A percentile compares a stretch with the other conserved stretches of the same genome.
Evolutionary conservation across 192 early-diverging fungal species (phyloP).

Genomic region (Mortierella antarctica): DNA sequence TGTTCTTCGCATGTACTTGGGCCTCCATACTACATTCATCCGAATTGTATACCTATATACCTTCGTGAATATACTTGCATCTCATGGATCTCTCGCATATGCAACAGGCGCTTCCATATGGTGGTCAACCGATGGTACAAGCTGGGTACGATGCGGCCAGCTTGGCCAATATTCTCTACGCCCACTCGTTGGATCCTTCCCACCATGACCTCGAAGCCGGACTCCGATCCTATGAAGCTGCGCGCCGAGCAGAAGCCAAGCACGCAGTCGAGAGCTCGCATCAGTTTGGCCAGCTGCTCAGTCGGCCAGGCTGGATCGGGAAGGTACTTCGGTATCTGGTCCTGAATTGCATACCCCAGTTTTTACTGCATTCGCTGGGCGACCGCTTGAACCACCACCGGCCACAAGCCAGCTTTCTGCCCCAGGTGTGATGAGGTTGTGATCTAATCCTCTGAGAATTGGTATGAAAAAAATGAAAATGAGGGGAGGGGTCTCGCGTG

Average conservation of each 20-base stretch:
- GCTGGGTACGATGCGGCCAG: constrained; percentile 33
- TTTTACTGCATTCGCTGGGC: background rate
- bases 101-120: constrained; percentile 24
- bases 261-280: constrained; percentile 10
- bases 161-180: constrained; percentile 35
- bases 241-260: constrained; percentile 13
- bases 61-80: background rate
- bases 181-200: constrained; percentile 8
- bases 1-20: background rate
- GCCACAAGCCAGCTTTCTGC: constrained; percentile 16
- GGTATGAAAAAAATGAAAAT: too few relatives aligned
- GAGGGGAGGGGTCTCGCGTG: too few relatives aligned
- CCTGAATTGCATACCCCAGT: constrained; percentile 16
- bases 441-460: background rate
- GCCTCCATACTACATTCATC: too few relatives aligned
- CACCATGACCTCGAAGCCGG: background rate
- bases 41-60: too few relatives aligned
- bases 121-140: constrained; percentile 38
- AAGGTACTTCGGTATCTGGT: constrained; percentile 2
- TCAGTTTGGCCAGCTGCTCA: constrained; percentile 12
- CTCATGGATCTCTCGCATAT: background rate
- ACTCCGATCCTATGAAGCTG: constrained; percentile 19
- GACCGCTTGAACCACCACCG: constrained; percentile 16
- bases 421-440: background rate
- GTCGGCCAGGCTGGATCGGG: constrained; percentile 26